Evolutionary conservation across 176 grass and related monocot species (phyloP), one percentile per base, ranked within the genome.

Genomic region (Triticum monococcum): DNA sequence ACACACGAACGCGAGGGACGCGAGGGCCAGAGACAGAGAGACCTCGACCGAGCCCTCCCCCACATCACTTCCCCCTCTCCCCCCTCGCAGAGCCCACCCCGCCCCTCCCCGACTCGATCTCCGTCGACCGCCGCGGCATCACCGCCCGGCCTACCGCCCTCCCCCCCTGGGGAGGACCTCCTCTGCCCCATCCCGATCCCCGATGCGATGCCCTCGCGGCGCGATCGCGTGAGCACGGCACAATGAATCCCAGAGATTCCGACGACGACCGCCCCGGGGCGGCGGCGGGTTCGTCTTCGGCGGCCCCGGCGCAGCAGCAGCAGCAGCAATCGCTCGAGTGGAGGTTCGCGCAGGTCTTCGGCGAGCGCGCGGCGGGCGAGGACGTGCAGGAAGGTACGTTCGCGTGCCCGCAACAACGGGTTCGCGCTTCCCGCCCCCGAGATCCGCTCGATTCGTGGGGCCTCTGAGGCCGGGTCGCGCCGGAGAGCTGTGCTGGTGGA

Each of bases 291-390:
- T 18, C 83, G 75, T 73, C 74, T 23, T 45, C 71, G 24, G 38
- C 71, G 72, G 20, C 59, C 54, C 43, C 57, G 31, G 81, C 68
- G 13, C 77, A 82, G 45, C 46, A 85, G 76, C 88, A 81, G 32
- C 91, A 81, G 66, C 75, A 63, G 26, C 87, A 33, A 17, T 72
- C 87, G 18, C 86, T 92, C 70, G 94, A 97, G 38, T 97, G 94
- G 94, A 81, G 86, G 63, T 97, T 97, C 83, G 92, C 94, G 33
- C 94, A 97, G 94, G 94, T 97, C 82, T 97, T 97, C 86, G 94
- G 94, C 81, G 92, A 97, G 82, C 92, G 94, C 67, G 66, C 89
- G 74, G 89, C 94, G 38, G 94, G 94, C 48, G 94, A 97, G 81
- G 94, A 97, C 86, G 92, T 97, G 68, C 94, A 94, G 87, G 94